Percentiles rank a stretch among this genome's conserved stretches.
Evolutionary conservation across 2,329 filamentous ascomycete genomes (phyloP).

Genomic region (Fusarium phyllophilum): DNA sequence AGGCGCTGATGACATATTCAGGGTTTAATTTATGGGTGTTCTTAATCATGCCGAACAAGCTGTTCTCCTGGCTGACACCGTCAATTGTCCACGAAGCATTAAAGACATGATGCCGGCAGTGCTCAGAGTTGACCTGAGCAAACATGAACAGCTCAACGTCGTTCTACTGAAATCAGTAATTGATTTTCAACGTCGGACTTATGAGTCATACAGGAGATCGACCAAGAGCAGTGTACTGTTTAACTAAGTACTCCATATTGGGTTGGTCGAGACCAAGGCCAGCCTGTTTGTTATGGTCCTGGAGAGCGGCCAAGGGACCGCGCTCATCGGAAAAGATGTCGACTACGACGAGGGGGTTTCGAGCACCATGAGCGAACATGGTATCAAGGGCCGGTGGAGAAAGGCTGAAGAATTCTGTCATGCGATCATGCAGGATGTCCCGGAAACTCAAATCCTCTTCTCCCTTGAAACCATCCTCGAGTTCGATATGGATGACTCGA

Average conservation of each 20-base stretch:
- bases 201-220: conserved; percentile 63
- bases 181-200: conserved; percentile 19
- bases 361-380: conserved; percentile 80
- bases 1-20: conserved; percentile 89
- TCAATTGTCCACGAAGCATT: conserved; percentile 98
- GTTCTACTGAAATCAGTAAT: conserved; percentile 50
- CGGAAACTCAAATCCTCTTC: conserved; percentile 65
- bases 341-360: conserved; percentile 75
- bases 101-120: conserved; percentile 88
- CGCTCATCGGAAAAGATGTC: conserved; percentile 74
- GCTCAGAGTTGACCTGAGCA: conserved; percentile 98
- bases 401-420: conserved; percentile 86
- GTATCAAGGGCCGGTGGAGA: conserved; percentile 73
- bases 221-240: conserved; percentile 59
- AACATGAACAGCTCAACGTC: conserved; percentile 99
- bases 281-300: conserved; percentile 83
- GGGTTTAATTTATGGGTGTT: conserved; percentile 90
- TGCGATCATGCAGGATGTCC: conserved; percentile 87
- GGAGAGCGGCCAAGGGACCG: conserved; percentile 76
- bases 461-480: conserved; percentile 59
- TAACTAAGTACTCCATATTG: conserved; percentile 95
- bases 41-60: conserved; percentile 94
- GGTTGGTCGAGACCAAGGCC: conserved; percentile 88
- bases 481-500: conserved; percentile 76
- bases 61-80: conserved; percentile 79